A percentile compares a stretch with the other conserved stretches of the same genome.
Conservation (phyloP, 2,329 filamentous ascomycete genomes). For the Ilyonectria mors-panacis region DNA sequence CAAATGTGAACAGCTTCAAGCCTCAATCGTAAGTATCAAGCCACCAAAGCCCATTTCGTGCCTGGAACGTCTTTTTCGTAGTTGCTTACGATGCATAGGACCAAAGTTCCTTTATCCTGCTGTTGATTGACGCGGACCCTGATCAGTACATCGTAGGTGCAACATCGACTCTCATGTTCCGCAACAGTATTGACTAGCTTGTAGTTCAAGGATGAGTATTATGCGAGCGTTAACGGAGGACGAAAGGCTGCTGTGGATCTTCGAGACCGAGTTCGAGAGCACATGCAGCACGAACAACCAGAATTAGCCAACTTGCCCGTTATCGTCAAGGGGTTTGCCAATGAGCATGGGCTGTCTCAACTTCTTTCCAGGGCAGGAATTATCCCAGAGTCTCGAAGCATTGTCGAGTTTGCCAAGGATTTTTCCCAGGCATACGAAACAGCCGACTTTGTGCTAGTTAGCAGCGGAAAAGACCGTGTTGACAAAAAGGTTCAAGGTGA, state of each 20-base stretch:
- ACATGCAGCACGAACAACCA: neutral
- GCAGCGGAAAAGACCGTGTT: slow-evolving; percentile 2
- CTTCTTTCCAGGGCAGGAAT: neutral
- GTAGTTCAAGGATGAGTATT: slow-evolving; percentile 16
- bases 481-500: neutral
- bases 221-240: neutral
- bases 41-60: neutral
- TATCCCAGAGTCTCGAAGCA: neutral
- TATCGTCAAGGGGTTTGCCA: slow-evolving; percentile 5
- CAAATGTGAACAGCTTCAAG: neutral
- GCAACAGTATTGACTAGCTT: neutral
- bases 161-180: neutral
- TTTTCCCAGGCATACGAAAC: slow-evolving; percentile 3
- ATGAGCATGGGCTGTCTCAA: slow-evolving; percentile 2
- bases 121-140: slow-evolving; percentile 16
- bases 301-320: neutral
- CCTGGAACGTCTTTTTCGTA: neutral
- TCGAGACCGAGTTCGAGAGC: neutral
- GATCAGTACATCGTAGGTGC: slow-evolving; percentile 9
- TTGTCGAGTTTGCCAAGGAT: slow-evolving; percentile 1
- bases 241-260: neutral
- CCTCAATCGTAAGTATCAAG: neutral
- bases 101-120: neutral
- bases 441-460: slow-evolving; percentile 13
- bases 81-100: neutral